Evolutionary conservation across 2,329 filamentous ascomycete genomes (phyloP), one percentile per base, ranked within the genome.

Genomic region (Verticillium klebahnii): DNA sequence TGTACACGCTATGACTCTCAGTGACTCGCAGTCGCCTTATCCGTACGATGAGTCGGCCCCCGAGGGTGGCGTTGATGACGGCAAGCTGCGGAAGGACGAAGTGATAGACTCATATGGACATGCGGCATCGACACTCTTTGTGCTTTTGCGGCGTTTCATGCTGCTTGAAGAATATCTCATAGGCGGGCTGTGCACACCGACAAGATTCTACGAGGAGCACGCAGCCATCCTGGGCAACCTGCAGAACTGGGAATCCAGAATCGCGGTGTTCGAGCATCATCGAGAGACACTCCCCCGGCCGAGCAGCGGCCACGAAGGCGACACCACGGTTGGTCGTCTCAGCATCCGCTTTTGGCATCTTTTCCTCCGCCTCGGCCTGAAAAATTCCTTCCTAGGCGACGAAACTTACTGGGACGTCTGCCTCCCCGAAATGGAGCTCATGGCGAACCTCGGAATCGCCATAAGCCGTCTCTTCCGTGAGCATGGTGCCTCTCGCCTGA

Each of bases 1-100:
- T 52, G 29, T 76, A 5, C 70, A 73, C 45, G 71, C 70, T 64
- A 71, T 75, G 69, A 69, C 72, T 0, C 74, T 75, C 52, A 69
- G 67, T 2, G 74, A 76, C 34, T 68, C 67, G 0, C 67, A 63
- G 5, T 70, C 71, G 2, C 73, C 73, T 1, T 75, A 74, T 61
- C 67, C 68, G 12, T 72, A 68, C 54, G 61, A 59, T 17, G 59
- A 66, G 0, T 36, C 34, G 14, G 25, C 25, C 23, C 15, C 34
- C 15, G 12, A 17, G 12, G 19, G 34, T 23, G 39, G n/a, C 25
- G 56, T 40, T 12, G 56, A 58, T 23, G 29, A 19, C 5, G 23
- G 37, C 3, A 17, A 45, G 34, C 8, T 17, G 11, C 14, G 12
- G 3, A n/a, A 36, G 7, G 14, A 15, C 23, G n/a, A 23, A 23